Evolutionary conservation across 2,329 filamentous ascomycete species (phyloP).

Genomic region (Colletotrichum sojae): DNA sequence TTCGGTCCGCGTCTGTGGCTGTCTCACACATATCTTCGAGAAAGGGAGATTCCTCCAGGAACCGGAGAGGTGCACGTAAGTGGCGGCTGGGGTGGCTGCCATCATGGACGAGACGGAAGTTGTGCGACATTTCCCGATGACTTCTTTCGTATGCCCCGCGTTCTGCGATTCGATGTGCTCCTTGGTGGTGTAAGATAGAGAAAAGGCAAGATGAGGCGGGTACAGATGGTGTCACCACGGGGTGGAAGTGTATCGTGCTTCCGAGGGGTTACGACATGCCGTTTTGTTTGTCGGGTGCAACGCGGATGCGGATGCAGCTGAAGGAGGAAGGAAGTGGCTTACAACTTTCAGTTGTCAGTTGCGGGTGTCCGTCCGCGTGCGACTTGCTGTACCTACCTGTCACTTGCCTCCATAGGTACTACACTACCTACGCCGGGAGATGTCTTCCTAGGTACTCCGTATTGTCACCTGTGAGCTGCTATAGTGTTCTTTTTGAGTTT

Average conservation of each 20-base stretch:
- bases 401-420: too few species aligned
- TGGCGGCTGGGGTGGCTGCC: not conserved
- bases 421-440: too few species aligned
- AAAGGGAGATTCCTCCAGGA: too few species aligned
- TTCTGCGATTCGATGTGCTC: not conserved
- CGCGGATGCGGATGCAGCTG: not conserved
- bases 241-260: not conserved
- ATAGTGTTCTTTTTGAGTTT: too few species aligned
- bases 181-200: not conserved
- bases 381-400: not conserved
- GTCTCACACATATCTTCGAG: too few species aligned
- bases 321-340: not conserved
- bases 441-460: too few species aligned
- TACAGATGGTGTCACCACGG: conserved; percentile 7
- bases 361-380: conserved; percentile 20
- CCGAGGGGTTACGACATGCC: not conserved
- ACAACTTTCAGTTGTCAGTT: not conserved
- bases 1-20: not conserved
- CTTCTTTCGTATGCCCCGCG: not conserved
- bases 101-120: not conserved
- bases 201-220: conserved; percentile 11
- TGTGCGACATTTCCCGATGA: not conserved
- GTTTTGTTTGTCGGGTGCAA: not conserved
- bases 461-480: too few species aligned
- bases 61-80: not conserved